Base-by-base conservation (phyloP, 2,329 filamentous ascomycete genomes). In the Akanthomyces muscarius region DNA sequence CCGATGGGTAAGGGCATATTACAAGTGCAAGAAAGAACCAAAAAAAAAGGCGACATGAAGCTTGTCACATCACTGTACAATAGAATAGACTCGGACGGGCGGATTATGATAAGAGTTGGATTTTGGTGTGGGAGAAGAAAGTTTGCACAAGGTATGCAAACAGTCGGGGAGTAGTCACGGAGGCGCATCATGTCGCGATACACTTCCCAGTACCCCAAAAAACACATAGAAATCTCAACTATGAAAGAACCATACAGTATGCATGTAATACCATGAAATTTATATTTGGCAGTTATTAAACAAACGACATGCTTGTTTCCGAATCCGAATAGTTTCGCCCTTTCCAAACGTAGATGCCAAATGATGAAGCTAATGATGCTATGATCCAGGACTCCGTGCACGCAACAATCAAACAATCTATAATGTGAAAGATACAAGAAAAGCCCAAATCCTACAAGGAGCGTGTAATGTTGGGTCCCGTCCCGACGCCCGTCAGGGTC, bases 401-500 rank as follows among this genome's bases (percentile, higher is more conserved):
- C 53, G 41, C 48, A 44, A 42, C 23, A 47, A 13, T 50, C 18
- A 50, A 50, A 42, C 51, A 42, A 41, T 62, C 44, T 55, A 33
- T 18, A 11, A 23, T 25, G 5, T 41, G 4, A 48, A 25, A 28
- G 4, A 21, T 53, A 25, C 18, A 45, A 53, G 18, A 8, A 23
- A 44, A 56, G 16, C 54, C 42, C 36, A 61, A 44, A 41, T 51
- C 44, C 68, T 58, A 68, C 30, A 63, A 50, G 41, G 69, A 65
- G 18, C 72, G 69, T 69, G 75, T 72, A 56, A 87, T 84, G 67
- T 86, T 85, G 21, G 84, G 83, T 5, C 83, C 83, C 0, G 83
- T 86, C 16, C 84, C 84, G 51, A 87, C 81, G 3, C 85, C 85
- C 5, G 84, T 86, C 67, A 86, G 62, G 41, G 85, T 82, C 73